Evolutionary conservation across 2,329 filamentous ascomycete species (phyloP).

Genomic region (Metarhizium album): DNA sequence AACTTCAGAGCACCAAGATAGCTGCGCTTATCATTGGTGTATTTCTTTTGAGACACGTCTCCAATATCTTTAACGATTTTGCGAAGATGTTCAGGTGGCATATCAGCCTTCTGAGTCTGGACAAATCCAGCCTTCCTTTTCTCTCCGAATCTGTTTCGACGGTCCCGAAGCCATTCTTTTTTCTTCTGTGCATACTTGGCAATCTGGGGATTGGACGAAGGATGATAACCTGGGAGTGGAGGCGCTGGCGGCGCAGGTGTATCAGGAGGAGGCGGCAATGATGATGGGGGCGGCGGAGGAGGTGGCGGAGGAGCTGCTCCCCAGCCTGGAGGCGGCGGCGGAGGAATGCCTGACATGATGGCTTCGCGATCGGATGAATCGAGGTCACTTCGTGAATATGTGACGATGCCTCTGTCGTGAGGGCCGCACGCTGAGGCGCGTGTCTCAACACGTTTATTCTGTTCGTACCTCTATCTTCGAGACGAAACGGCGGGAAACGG

Average conservation of each 20-base stretch:
- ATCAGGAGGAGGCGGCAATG: constrained; percentile 45
- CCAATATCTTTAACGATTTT: constrained; percentile 99
- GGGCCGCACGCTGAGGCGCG: constrained; percentile 26
- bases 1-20: constrained; percentile 97
- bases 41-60: constrained; percentile 98
- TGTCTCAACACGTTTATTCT: constrained; percentile 20
- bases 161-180: constrained; percentile 91
- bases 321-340: constrained; percentile 49
- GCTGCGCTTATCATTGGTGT: constrained; percentile 95
- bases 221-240: constrained; percentile 76
- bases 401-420: constrained; percentile 14
- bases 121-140: constrained; percentile 95
- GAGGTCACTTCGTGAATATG: constrained; percentile 14
- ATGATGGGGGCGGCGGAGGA: constrained; percentile 42
- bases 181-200: constrained; percentile 98
- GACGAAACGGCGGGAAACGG: neutral
- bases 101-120: constrained; percentile 95
- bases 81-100: constrained; percentile 95
- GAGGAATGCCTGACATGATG: constrained; percentile 42
- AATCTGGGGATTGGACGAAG: constrained; percentile 68
- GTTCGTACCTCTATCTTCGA: constrained; percentile 8
- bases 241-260: constrained; percentile 50
- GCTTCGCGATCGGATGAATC: constrained; percentile 16
- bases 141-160: constrained; percentile 89
- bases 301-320: constrained; percentile 42